These are phyloP conservation scores for Boletus rufocinnamomeus DNA, from an alignment of 768 basidiomycete species.

Conservation along the genomic window DNA sequence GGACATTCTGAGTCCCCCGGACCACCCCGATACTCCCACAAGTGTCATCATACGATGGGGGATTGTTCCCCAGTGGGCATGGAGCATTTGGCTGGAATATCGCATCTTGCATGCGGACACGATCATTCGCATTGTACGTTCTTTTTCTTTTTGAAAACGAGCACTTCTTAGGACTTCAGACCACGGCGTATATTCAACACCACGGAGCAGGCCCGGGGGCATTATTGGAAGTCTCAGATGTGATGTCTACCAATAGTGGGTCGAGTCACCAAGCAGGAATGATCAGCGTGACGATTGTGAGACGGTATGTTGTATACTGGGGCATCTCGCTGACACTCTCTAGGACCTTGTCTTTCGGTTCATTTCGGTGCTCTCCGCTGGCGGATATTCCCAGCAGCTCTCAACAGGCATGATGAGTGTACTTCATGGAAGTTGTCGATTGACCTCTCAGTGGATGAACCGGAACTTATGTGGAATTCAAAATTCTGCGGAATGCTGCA, in stretches of 20 bases:
- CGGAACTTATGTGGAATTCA: constrained; percentile 27
- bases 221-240: constrained; percentile 4
- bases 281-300: constrained; percentile 34
- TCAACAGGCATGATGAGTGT: constrained; percentile 20
- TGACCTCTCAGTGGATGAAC: constrained; percentile 28
- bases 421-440: constrained; percentile 22
- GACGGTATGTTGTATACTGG: background rate
- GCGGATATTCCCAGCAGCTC: constrained; percentile 14
- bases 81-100: constrained; percentile 62
- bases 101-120: constrained; percentile 50
- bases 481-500: constrained; percentile 33
- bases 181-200: constrained; percentile 54
- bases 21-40: constrained; percentile 44
- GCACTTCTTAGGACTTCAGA: constrained; percentile 38
- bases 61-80: constrained; percentile 59
- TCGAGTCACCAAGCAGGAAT: constrained; percentile 8
- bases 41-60: constrained; percentile 61
- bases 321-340: constrained; percentile 8
- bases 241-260: background rate
- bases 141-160: background rate
- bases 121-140: constrained; percentile 50
- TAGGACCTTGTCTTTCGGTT: constrained; percentile 28
- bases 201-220: constrained; percentile 15
- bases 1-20: constrained; percentile 14
- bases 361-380: constrained; percentile 19